Evolutionary conservation across 2,329 filamentous ascomycete genomes (phyloP).

Genomic region (Cytospora chrysosperma): DNA sequence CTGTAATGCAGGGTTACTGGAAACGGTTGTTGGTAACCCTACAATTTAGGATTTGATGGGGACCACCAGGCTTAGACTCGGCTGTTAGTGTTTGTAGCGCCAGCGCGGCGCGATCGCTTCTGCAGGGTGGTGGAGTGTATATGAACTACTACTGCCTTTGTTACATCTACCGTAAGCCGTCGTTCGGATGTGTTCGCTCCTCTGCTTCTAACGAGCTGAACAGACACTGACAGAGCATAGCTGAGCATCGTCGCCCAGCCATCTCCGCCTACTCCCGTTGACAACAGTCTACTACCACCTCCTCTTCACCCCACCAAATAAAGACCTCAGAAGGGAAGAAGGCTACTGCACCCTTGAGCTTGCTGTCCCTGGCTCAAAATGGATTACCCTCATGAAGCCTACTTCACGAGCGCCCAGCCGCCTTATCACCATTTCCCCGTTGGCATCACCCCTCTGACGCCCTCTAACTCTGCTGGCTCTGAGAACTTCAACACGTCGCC

Average conservation of each 20-base stretch:
- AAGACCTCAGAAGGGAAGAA: neutral
- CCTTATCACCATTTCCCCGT: conserved; percentile 47
- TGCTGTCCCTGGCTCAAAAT: conserved; percentile 34
- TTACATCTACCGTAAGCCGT: conserved; percentile 12
- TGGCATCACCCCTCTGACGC: conserved; percentile 53
- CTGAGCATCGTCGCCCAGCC: neutral
- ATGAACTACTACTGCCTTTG: conserved; percentile 2
- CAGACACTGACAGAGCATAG: neutral
- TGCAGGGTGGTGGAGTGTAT: conserved; percentile 17
- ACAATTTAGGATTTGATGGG: neutral
- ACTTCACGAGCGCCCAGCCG: conserved; percentile 48
- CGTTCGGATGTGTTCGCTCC: neutral
- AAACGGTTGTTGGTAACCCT: neutral
- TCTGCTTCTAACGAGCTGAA: conserved; percentile 5
- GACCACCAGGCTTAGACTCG: conserved; percentile 1
- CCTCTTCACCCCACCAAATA: neutral
- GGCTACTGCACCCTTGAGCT: neutral
- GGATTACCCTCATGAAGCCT: conserved; percentile 54
- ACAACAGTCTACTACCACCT: neutral
- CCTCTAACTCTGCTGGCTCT: conserved; percentile 53
- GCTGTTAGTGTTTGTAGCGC: neutral
- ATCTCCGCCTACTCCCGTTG: neutral
- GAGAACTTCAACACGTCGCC: conserved; percentile 57
- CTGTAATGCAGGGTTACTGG: neutral
- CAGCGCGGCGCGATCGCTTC: neutral